Conservation (phyloP, 2,329 filamentous ascomycete genomes). For the Aspergillus neotritici region DNA sequence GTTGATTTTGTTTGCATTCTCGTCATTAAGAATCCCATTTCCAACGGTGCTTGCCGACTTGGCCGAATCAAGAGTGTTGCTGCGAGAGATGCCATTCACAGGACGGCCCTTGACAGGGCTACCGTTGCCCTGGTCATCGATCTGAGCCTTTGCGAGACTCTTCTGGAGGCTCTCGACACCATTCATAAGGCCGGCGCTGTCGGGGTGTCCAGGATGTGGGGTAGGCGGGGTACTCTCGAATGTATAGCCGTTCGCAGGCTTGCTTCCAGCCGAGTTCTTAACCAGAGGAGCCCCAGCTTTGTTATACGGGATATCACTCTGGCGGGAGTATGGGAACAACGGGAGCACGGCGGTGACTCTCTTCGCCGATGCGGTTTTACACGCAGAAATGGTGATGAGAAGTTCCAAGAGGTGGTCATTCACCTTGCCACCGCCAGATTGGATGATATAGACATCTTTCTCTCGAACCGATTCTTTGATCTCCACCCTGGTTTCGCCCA, state of each 20-base stretch:
- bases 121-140: constrained; percentile 47
- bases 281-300: constrained; percentile 85
- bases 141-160: constrained; percentile 63
- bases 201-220: constrained; percentile 65
- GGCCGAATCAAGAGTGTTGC: constrained; percentile 34
- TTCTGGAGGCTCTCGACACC: constrained; percentile 66
- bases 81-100: constrained; percentile 36
- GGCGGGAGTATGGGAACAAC: constrained; percentile 92
- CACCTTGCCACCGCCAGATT: constrained; percentile 84
- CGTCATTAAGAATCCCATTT: constrained; percentile 58
- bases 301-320: constrained; percentile 95
- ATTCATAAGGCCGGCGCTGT: constrained; percentile 60
- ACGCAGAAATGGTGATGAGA: constrained; percentile 96
- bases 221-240: constrained; percentile 91
- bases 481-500: constrained; percentile 90
- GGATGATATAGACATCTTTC: constrained; percentile 98
- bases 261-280: constrained; percentile 50
- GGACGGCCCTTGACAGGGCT: constrained; percentile 42
- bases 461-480: constrained; percentile 94
- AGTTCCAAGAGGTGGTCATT: constrained; percentile 97
- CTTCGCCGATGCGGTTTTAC: constrained; percentile 88
- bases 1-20: constrained; percentile 44
- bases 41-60: constrained; percentile 30
- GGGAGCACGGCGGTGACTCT: constrained; percentile 91
- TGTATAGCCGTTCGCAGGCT: constrained; percentile 57